A percentile compares a stretch with the other conserved stretches of the same genome.
These are phyloP conservation scores for Tanozyma kutaoensis DNA, from an alignment of 805 yeast genomes.

Conservation along the genomic window DNA sequence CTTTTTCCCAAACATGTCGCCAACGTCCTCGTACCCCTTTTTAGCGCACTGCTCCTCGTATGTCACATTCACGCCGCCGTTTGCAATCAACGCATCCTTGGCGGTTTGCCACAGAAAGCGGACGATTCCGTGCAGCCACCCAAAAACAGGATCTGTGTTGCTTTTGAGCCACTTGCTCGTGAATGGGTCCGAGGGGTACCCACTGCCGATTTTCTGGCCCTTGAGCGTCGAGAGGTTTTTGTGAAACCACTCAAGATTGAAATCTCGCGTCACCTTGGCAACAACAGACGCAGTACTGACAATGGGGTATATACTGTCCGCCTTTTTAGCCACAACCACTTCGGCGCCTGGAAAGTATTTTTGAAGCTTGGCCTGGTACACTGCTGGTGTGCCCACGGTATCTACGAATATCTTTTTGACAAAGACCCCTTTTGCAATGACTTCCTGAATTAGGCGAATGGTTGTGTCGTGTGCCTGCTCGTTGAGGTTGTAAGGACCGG, in stretches of 20 bases:
- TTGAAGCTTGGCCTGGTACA: slow-evolving; percentile 67
- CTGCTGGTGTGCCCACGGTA: slow-evolving; percentile 91
- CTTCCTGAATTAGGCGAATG: slow-evolving; percentile 57
- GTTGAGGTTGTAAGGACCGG: slow-evolving; percentile 63
- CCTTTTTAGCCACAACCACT: slow-evolving; percentile 84
- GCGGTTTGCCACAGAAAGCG: slow-evolving; percentile 95
- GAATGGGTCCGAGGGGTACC: slow-evolving; percentile 88
- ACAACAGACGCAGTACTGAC: slow-evolving; percentile 93
- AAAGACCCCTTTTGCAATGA: slow-evolving; percentile 47
- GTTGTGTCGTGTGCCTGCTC: slow-evolving; percentile 97
- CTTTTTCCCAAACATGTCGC: slow-evolving; percentile 6
- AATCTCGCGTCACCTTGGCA: slow-evolving; percentile 92
- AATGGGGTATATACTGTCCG: slow-evolving; percentile 83
- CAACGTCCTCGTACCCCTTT: slow-evolving; percentile 15
- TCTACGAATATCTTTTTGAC: slow-evolving; percentile 74
- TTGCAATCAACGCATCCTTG: slow-evolving; percentile 48
- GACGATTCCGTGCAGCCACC: slow-evolving; percentile 66
- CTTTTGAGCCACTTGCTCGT: slow-evolving; percentile 65
- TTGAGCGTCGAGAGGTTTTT: slow-evolving; percentile 9
- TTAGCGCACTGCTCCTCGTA: slow-evolving; percentile 42
- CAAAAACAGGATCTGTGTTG: slow-evolving; percentile 60
- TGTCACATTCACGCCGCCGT: slow-evolving; percentile 38
- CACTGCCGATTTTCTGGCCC: slow-evolving; percentile 57
- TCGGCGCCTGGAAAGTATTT: slow-evolving; percentile 53
- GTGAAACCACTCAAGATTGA: slow-evolving; percentile 28